Percentiles rank a stretch among this genome's conserved stretches.
Evolutionary conservation across 1,284 basidiomycete species (phyloP).

Genomic region (Ceraceosorus guamensis): DNA sequence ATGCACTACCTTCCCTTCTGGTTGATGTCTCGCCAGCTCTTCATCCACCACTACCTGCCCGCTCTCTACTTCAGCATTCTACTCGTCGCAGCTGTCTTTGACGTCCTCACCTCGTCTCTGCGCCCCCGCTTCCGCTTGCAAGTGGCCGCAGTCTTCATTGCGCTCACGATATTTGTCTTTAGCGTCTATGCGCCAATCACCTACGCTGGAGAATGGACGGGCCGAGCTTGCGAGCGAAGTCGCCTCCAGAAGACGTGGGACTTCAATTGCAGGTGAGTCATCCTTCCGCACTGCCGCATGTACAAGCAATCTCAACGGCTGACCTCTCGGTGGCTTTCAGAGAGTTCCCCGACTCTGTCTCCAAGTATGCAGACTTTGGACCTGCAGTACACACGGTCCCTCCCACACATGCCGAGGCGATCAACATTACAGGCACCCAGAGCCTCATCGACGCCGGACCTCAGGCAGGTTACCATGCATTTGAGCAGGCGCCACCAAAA

Average conservation of each 20-base stretch:
- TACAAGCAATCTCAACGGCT: neutral
- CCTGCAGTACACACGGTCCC: constrained; percentile 18
- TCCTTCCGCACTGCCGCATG: neutral
- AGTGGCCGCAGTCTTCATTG: constrained; percentile 64
- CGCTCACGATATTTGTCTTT: constrained; percentile 72
- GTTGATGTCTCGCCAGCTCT: constrained; percentile 64
- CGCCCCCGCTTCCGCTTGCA: constrained; percentile 70
- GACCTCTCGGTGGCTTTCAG: too few species aligned
- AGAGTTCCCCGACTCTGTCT: constrained; percentile 28
- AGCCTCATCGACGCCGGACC: neutral
- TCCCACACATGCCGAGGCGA: neutral
- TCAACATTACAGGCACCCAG: neutral
- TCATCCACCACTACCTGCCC: constrained; percentile 89
- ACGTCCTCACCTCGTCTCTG: constrained; percentile 71
- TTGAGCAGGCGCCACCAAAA: constrained; percentile 10
- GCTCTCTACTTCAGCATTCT: constrained; percentile 83
- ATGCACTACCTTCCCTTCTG: constrained; percentile 94
- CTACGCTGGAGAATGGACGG: constrained; percentile 85
- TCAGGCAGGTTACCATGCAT: constrained; percentile 14
- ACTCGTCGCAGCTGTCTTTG: constrained; percentile 70
- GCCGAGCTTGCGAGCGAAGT: constrained; percentile 64
- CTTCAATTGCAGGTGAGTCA: constrained; percentile 72
- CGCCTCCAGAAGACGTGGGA: constrained; percentile 92
- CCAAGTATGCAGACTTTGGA: constrained; percentile 23
- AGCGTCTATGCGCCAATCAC: constrained; percentile 71